Conservation (phyloP, 495 filamentous ascomycete species). For the Lasiosphaeriaceae sp. region DNA sequence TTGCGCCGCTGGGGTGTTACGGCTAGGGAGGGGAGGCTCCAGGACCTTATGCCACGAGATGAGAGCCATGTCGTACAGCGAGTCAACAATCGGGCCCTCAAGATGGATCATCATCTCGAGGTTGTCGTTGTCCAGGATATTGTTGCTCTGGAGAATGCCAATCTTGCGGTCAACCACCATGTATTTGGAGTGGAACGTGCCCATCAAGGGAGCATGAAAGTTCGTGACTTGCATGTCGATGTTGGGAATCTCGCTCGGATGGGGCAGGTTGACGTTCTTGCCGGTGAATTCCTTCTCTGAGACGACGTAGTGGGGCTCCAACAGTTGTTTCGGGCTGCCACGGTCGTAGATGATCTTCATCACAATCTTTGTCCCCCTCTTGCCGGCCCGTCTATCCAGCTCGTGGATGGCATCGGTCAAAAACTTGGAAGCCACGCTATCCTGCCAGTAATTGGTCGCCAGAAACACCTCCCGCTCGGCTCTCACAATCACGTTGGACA, state of each 20-base stretch:
- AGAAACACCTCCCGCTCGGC: constrained; percentile 69
- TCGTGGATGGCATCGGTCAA: constrained; percentile 66
- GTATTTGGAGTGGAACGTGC: constrained; percentile 76
- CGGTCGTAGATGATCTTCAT: constrained; percentile 76
- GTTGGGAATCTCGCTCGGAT: constrained; percentile 60
- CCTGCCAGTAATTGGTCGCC: constrained; percentile 72
- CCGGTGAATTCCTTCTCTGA: constrained; percentile 53
- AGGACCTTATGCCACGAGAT: constrained; percentile 66
- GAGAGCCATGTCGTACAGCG: constrained; percentile 67
- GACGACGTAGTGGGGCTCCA: constrained; percentile 61
- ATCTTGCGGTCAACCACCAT: constrained; percentile 69
- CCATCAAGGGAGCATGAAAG: constrained; percentile 66
- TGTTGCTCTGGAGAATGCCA: constrained; percentile 68
- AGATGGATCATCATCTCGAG: constrained; percentile 76
- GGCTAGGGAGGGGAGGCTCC: constrained; percentile 57
- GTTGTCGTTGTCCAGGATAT: constrained; percentile 76
- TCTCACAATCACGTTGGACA: constrained; percentile 69
- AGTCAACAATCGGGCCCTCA: constrained; percentile 73
- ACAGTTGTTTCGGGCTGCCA: constrained; percentile 58
- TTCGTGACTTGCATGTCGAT: constrained; percentile 71
- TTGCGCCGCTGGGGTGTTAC: constrained; percentile 46
- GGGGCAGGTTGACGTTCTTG: constrained; percentile 55
- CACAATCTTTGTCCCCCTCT: constrained; percentile 53
- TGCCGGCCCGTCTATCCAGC: constrained; percentile 60
- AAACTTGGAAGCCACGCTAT: constrained; percentile 60